phyloP scores from a whole-genome alignment of 306 rosid genomes.

The Gillenia trifoliata region DNA sequence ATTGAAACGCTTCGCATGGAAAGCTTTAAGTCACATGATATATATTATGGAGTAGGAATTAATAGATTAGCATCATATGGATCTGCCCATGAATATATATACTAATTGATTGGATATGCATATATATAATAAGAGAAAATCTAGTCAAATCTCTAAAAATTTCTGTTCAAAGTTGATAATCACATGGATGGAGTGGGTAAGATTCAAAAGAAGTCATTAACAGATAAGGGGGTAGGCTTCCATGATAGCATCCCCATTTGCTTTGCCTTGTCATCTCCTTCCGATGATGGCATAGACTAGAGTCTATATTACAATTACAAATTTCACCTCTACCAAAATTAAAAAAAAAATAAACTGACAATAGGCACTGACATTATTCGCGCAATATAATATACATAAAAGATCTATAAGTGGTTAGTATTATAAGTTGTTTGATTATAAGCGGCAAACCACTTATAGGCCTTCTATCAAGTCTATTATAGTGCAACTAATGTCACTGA shows the following conservation, averaged over 20 bases:
- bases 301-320: neutral
- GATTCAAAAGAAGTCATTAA: constrained; percentile 3
- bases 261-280: constrained; percentile 3
- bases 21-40: constrained; percentile 7
- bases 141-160: constrained; percentile 9
- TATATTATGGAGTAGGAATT: neutral
- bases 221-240: constrained; percentile 8
- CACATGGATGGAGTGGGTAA: constrained; percentile 28
- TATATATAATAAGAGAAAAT: neutral
- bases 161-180: constrained; percentile 11
- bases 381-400: no score
- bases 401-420: neutral
- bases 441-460: no score
- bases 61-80: neutral
- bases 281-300: neutral
- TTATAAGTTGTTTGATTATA: no score
- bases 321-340: no score
- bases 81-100: neutral
- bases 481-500: no score
- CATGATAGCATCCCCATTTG: constrained; percentile 12
- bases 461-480: no score
- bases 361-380: no score
- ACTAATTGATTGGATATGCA: neutral
- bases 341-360: no score
- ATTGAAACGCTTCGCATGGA: constrained; percentile 16